Evolutionary conservation across 768 basidiomycete genomes (phyloP).

Genomic region (Leccinellum albellum): DNA sequence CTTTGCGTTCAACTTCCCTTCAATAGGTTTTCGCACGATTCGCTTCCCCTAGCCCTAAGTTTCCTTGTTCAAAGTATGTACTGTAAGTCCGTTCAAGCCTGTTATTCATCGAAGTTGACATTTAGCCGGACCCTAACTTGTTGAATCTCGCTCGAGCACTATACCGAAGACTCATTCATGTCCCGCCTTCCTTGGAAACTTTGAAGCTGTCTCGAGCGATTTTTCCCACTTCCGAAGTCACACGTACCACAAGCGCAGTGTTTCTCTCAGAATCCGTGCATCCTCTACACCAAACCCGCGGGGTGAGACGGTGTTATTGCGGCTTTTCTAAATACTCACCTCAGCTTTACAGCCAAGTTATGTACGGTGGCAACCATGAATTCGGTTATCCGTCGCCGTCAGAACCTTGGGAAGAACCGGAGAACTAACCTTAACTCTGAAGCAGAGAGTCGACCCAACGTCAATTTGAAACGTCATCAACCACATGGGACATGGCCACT

Average conservation of each 20-base stretch:
- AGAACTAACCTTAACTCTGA: background rate
- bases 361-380: background rate
- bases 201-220: background rate
- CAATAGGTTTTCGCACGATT: background rate
- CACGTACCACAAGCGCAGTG: background rate
- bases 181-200: background rate
- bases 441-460: background rate
- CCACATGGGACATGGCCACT: background rate
- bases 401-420: background rate
- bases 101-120: background rate
- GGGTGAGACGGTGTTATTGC: constrained; percentile 9
- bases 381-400: background rate
- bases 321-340: background rate
- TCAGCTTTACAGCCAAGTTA: background rate
- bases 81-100: background rate
- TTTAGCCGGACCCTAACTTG: background rate
- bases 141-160: background rate
- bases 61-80: too few relatives aligned
- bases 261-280: background rate
- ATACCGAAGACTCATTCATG: background rate
- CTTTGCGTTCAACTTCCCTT: background rate
- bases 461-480: background rate
- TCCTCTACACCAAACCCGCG: background rate
- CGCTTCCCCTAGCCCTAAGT: background rate
- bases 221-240: background rate